Conservation (phyloP, 163 green algal genomes). For the Chloromonas sp. region DNA sequence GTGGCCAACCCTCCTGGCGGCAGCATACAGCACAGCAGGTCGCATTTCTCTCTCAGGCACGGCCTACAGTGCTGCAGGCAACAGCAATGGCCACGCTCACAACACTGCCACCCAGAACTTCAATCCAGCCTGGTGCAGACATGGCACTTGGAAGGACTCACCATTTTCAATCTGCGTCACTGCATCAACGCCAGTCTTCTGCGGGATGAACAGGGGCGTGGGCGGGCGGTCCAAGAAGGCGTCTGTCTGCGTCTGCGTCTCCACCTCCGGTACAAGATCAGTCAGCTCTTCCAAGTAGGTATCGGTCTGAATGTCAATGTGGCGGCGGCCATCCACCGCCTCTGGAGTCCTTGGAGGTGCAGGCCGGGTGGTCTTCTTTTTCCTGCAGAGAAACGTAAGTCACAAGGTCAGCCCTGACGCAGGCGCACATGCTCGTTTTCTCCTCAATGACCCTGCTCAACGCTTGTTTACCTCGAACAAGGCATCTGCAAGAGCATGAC, state of each 20-base stretch:
- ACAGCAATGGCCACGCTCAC: too few species aligned
- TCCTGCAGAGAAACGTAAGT: constrained; percentile 9
- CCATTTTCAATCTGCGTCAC: constrained; percentile 74
- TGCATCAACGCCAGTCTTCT: constrained; percentile 66
- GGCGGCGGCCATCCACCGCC: constrained; percentile 63
- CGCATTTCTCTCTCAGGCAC: too few species aligned
- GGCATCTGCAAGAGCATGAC: too few species aligned
- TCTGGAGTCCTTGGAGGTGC: constrained; percentile 51
- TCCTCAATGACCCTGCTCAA: too few species aligned
- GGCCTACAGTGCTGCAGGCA: too few species aligned
- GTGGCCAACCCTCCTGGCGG: background rate
- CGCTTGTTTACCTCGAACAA: too few species aligned
- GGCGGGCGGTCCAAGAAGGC: constrained; percentile 73
- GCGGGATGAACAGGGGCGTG: constrained; percentile 71
- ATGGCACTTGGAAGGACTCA: constrained; percentile 6
- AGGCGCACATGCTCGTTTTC: background rate
- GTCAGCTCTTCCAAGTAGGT: constrained; percentile 78
- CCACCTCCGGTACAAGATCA: constrained; percentile 65
- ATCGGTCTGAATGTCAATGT: constrained; percentile 83
- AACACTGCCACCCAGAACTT: too few species aligned
- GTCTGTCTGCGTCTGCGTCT: constrained; percentile 75
- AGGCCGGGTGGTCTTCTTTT: constrained; percentile 22
- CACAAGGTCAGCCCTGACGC: background rate
- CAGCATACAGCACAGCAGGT: background rate
- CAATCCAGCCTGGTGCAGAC: too few species aligned